Conservation (phyloP, 2,329 filamentous ascomycete genomes). For the Hypoxylon sp. region DNA sequence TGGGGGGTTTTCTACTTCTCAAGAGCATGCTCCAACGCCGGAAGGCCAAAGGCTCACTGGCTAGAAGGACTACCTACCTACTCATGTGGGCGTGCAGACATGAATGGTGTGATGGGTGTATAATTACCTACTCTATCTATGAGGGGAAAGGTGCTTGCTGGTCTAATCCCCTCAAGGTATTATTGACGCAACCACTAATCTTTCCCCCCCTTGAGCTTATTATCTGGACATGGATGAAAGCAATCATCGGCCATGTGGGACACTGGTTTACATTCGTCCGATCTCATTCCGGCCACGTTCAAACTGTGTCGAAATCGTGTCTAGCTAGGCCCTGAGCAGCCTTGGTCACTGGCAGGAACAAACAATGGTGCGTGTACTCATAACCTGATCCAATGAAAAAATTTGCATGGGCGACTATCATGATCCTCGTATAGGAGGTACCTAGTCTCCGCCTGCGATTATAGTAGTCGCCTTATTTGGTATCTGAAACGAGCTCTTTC, state of each 20-base stretch:
- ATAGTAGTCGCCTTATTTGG: background rate
- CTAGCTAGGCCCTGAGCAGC: slow-evolving; percentile 6
- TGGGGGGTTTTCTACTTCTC: background rate
- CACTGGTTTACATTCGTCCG: slow-evolving; percentile 11
- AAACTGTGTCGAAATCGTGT: background rate
- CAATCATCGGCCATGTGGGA: slow-evolving; percentile 10
- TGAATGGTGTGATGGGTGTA: background rate
- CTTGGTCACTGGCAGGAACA: slow-evolving; percentile 6
- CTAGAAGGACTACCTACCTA: background rate
- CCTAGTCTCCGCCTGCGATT: background rate
- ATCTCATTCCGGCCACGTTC: background rate
- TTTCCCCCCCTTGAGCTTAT: background rate
- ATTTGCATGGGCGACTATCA: background rate
- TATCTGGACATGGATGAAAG: slow-evolving; percentile 4
- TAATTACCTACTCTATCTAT: background rate
- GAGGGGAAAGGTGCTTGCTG: slow-evolving; percentile 3
- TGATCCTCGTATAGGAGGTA: background rate
- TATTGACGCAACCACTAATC: background rate
- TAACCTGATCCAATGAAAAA: background rate
- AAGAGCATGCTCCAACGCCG: background rate
- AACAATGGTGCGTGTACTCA: slow-evolving; percentile 7
- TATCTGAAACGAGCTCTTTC: slow-evolving; percentile 28
- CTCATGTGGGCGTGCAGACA: background rate
- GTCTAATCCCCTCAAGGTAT: slow-evolving; percentile 8
- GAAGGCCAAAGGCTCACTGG: background rate